phyloP scores from a whole-genome alignment of 768 basidiomycete species.

The Mrakia blollopis region DNA sequence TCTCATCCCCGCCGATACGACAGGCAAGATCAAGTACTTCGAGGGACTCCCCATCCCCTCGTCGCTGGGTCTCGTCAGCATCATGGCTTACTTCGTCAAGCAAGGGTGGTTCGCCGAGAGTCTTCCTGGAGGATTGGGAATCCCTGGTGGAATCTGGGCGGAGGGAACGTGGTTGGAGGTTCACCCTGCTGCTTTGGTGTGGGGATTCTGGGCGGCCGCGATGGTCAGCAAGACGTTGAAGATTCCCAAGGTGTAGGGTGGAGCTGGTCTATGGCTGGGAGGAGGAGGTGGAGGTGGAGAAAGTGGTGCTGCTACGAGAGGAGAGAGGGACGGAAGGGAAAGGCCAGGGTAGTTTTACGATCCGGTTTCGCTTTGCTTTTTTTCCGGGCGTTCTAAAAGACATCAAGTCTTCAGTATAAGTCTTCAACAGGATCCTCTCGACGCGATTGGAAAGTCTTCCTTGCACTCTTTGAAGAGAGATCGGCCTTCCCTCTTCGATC shows the following conservation, averaged over 20 bases:
- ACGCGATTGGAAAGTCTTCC: too few relatives aligned
- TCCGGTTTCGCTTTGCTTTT: too few relatives aligned
- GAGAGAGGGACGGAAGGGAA: too few relatives aligned
- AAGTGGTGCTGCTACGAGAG: too few relatives aligned
- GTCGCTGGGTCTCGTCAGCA: constrained; percentile 68
- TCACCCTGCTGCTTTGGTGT: constrained; percentile 71
- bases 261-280: too few relatives aligned
- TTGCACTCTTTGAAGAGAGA: too few relatives aligned
- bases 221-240: constrained; percentile 97
- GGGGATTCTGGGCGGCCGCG: constrained; percentile 80
- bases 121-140: constrained; percentile 50
- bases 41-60: constrained; percentile 97
- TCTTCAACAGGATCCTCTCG: too few relatives aligned
- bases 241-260: constrained; percentile 34
- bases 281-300: too few relatives aligned
- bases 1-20: constrained; percentile 74
- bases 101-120: constrained; percentile 69
- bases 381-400: too few relatives aligned
- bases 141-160: constrained; percentile 37
- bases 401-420: too few relatives aligned
- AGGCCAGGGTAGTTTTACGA: too few relatives aligned
- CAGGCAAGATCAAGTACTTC: constrained; percentile 89
- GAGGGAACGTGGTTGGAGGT: constrained; percentile 54
- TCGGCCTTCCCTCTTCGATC: too few relatives aligned
- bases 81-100: constrained; percentile 75